Evolutionary conservation across 495 filamentous ascomycete species (phyloP), one percentile per base, ranked within the genome.

Genomic region (Aspergillus cavernicola): DNA sequence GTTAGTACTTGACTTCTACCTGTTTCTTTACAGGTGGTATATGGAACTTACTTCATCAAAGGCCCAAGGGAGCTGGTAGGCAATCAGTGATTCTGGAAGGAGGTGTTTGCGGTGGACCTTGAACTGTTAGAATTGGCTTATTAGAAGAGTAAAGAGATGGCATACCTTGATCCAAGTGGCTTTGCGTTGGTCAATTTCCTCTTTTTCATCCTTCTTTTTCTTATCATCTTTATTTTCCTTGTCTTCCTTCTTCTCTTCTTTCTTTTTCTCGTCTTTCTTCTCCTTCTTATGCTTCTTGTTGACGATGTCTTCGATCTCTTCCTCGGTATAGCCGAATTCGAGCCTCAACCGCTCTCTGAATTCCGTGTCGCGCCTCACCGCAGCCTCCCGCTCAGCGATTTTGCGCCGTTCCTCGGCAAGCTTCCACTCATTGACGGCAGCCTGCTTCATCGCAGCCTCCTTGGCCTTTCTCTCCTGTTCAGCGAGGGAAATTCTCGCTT

Each of bases 261-360:
- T 64, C 48, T 80, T 71, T 44, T 71, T 71, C 7, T 70, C 61
- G 3, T 64, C 53, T 42, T 77, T 68, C 55, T 83, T 76, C 13
- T 75, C 66, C 54, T 84, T 73, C 37, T 74, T 68, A 66, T 85
- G 82, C 52, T 71, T 75, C 60, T 80, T 79, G 35, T 82, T 75
- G 52, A 79, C 67, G 24, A 82, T 80, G 31, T 76, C 71, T 32
- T 80, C 80, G 49, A 81, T 79, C 52, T 81, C 72, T 24, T 77
- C 64, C 23, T 74, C 72, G 16, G 53, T 58, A 38, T 69, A 72
- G 10, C 74, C 74, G 44, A 73, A 65, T 32, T 74, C 68, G 3
- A 60, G 31, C 29, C 60, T 59, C 43, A 78, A 58, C 24, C 67
- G 60, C n/a, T 71, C 67, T 6, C 57, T 67, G 57, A 79, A 79